Conservation (phyloP, 78 protist species). For the Chrysochromulina tobinii region DNA sequence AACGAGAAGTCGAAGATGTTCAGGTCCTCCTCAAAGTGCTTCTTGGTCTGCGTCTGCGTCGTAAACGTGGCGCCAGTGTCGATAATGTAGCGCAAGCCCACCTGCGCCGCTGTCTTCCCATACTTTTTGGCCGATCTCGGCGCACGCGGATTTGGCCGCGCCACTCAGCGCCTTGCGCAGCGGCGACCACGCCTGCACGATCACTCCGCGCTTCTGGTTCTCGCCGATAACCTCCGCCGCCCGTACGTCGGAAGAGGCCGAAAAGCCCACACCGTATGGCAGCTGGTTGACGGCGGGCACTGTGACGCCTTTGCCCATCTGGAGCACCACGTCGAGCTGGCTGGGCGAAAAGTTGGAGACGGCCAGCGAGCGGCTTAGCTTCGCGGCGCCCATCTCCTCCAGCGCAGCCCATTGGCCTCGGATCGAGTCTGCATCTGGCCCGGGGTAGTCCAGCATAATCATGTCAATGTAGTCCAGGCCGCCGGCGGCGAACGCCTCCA, state of each 20-base stretch:
- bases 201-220: neutral
- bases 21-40: slow-evolving; percentile 6
- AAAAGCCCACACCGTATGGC: neutral
- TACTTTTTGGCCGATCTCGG: neutral
- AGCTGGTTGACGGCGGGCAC: slow-evolving; percentile 27
- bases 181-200: slow-evolving; percentile 39
- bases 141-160: neutral
- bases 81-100: slow-evolving; percentile 4
- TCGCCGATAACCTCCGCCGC: neutral
- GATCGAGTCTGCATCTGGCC: neutral
- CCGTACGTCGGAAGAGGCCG: neutral
- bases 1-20: neutral
- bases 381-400: slow-evolving; percentile 19
- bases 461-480: neutral
- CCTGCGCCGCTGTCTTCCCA: slow-evolving; percentile 15
- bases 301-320: neutral
- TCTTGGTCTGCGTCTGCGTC: neutral
- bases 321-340: neutral
- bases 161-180: neutral
- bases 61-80: neutral
- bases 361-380: neutral
- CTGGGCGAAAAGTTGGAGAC: neutral
- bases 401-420: slow-evolving; percentile 22
- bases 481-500: neutral
- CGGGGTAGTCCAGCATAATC: slow-evolving; percentile 31